A percentile compares a stretch with the other conserved stretches of the same genome.
Conservation (phyloP, 2,329 filamentous ascomycete species). For the Ophiocordyceps camponoti-leonardi region DNA sequence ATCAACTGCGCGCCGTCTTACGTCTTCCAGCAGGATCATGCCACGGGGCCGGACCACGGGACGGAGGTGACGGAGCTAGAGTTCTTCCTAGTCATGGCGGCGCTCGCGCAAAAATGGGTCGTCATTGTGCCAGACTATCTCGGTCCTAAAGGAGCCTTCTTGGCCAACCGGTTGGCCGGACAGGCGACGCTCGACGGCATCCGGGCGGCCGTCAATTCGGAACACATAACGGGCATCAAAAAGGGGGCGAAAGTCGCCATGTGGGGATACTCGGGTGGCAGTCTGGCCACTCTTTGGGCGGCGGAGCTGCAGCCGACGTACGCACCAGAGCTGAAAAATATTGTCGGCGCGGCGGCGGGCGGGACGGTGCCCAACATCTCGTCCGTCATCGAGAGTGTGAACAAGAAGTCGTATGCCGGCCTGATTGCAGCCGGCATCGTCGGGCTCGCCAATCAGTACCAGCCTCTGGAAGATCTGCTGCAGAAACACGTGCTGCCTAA, state of each 20-base stretch:
- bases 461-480: slow-evolving; percentile 4
- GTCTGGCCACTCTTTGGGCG: slow-evolving; percentile 7
- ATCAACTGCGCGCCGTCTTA: slow-evolving; percentile 16
- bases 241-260: slow-evolving; percentile 18
- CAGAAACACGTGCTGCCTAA: slow-evolving; percentile 6
- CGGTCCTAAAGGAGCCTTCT: slow-evolving; percentile 24
- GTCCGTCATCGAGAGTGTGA: slow-evolving; percentile 4
- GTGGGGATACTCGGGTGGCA: slow-evolving; percentile 20
- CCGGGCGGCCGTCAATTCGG: slow-evolving; percentile 18
- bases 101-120: slow-evolving; percentile 25
- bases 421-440: slow-evolving; percentile 7
- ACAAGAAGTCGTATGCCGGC: slow-evolving; percentile 5
- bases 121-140: slow-evolving; percentile 30
- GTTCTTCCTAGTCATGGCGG: slow-evolving; percentile 7
- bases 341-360: slow-evolving; percentile 10
- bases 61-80: slow-evolving; percentile 11
- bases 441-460: slow-evolving; percentile 9
- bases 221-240: slow-evolving; percentile 12
- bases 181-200: slow-evolving; percentile 25
- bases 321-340: slow-evolving; percentile 8
- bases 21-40: slow-evolving; percentile 6
- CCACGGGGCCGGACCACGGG: slow-evolving; percentile 11
- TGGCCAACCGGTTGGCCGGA: slow-evolving; percentile 20
- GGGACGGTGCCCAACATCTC: slow-evolving; percentile 8
- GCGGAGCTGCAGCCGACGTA: slow-evolving; percentile 10